phyloP scores from a whole-genome alignment of 140 eudicot species.

The Ambrosia hybrid region DNA sequence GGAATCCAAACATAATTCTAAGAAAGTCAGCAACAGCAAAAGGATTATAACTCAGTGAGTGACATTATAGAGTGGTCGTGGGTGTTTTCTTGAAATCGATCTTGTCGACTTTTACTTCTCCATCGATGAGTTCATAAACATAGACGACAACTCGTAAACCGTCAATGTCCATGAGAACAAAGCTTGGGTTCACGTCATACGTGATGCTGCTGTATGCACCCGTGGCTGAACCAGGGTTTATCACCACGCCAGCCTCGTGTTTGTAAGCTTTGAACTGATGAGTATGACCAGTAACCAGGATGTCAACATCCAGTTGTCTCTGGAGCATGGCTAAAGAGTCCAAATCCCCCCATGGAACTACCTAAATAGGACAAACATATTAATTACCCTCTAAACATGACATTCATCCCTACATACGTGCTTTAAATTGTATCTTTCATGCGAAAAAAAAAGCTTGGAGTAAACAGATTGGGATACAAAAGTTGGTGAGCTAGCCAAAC shows the following conservation, averaged over 20 bases:
- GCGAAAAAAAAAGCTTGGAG: no score
- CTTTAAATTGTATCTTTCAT: no score
- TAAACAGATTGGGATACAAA: background rate
- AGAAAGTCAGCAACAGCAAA: slow-evolving; percentile 7
- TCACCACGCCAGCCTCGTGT: slow-evolving; percentile 97
- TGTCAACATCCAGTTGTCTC: slow-evolving; percentile 96
- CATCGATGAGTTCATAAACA: slow-evolving; percentile 97
- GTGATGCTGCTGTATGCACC: slow-evolving; percentile 98
- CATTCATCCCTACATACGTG: no score
- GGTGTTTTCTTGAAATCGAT: slow-evolving; percentile 94
- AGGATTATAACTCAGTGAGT: background rate
- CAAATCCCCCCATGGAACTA: slow-evolving; percentile 97
- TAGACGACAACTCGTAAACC: slow-evolving; percentile 96
- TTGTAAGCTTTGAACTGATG: slow-evolving; percentile 98
- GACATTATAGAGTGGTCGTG: slow-evolving; percentile 41
- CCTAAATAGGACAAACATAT: slow-evolving; percentile 38
- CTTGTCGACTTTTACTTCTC: slow-evolving; percentile 98
- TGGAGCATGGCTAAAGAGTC: slow-evolving; percentile 99
- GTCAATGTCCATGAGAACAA: slow-evolving; percentile 99
- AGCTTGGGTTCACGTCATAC: slow-evolving; percentile 95
- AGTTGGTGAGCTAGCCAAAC: slow-evolving; percentile 3
- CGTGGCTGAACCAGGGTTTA: slow-evolving; percentile 98
- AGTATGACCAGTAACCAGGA: slow-evolving; percentile 92
- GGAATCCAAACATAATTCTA: slow-evolving; percentile 22
- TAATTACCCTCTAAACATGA: background rate